Evolutionary conservation across 2,329 filamentous ascomycete species (phyloP), one percentile per base, ranked within the genome.

Genomic region (Colletotrichum tropicicola): DNA sequence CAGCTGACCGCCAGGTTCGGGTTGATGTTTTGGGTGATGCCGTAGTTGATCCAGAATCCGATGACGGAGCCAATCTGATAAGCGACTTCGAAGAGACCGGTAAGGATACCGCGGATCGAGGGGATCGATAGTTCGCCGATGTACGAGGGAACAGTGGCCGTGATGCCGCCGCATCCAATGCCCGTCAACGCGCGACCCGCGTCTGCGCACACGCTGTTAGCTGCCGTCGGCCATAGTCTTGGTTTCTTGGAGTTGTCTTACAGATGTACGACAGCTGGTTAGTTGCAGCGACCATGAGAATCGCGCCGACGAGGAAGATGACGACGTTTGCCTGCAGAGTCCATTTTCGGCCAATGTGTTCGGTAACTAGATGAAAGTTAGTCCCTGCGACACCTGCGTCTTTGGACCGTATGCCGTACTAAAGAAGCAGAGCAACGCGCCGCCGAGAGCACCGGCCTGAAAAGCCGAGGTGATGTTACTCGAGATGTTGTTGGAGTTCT

Each of bases 101-200:
- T 85, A 5, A 88, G 81, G 35, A 86, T 77, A 70, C 87, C 87
- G 70, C 88, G 82, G 60, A 83, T 87, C 5, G 83, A 83, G 0
- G 87, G 82, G 68, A 87, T 82, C 0, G 87, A 87, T 63, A 86
- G 83, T 71, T 91, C 88, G 17, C 87, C 85, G 60, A 89, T 87
- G 72, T 90, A 91, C 32, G 87, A 83, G 2, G 88, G 88, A 3
- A 90, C 85, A 5, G 83, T 85, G 72, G 85, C 87, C 13, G 82
- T 66, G 39, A 57, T 80, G 48, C 85, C 73, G 17, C 86, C 87
- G 53, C 87, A 82, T 15, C 84, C 86, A 70, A 86, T 80, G 1
- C 87, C 86, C 1, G 83, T 86, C 28, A 89, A 76, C 66, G 85
- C 84, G 9, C 88, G 85, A 0, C 88, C 57, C 81, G 81, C 71